Conservation (phyloP, 2,329 filamentous ascomycete genomes). For the Uncinocarpus reesii region DNA sequence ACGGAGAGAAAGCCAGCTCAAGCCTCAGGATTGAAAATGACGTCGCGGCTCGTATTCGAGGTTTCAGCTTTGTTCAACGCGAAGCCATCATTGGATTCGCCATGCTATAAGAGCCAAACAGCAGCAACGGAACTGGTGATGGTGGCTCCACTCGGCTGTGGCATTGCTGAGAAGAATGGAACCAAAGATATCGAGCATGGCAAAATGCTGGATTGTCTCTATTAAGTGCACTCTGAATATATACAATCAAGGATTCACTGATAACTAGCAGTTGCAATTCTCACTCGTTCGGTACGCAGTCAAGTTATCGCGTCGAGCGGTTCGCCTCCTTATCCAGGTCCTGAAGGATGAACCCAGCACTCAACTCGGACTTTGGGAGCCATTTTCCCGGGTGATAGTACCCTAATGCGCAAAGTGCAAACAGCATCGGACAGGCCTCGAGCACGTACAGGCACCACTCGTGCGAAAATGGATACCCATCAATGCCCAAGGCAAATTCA, state of each 20-base stretch:
- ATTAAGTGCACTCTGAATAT: too few relatives aligned
- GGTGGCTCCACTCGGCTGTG: neutral
- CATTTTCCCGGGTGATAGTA: conserved; percentile 16
- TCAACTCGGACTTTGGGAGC: conserved; percentile 16
- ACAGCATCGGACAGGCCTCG: conserved; percentile 38
- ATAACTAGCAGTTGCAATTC: too few relatives aligned
- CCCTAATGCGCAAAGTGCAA: conserved; percentile 11
- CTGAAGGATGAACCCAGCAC: neutral
- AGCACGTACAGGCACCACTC: conserved; percentile 48
- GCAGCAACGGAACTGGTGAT: neutral
- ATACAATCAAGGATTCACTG: too few relatives aligned
- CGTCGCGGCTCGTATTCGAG: neutral
- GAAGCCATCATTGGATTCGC: neutral
- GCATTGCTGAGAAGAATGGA: too few relatives aligned
- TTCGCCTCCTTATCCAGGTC: neutral
- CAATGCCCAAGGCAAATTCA: conserved; percentile 44
- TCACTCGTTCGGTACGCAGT: neutral
- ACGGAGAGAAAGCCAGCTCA: neutral
- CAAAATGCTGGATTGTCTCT: too few relatives aligned
- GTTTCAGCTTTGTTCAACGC: neutral
- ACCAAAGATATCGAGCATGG: too few relatives aligned
- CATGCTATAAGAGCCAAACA: neutral
- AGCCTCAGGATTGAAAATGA: neutral
- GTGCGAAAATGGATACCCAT: conserved; percentile 42
- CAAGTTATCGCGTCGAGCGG: neutral